Conservation (phyloP, 1,284 basidiomycete genomes). For the Gomphus bonarii region DNA sequence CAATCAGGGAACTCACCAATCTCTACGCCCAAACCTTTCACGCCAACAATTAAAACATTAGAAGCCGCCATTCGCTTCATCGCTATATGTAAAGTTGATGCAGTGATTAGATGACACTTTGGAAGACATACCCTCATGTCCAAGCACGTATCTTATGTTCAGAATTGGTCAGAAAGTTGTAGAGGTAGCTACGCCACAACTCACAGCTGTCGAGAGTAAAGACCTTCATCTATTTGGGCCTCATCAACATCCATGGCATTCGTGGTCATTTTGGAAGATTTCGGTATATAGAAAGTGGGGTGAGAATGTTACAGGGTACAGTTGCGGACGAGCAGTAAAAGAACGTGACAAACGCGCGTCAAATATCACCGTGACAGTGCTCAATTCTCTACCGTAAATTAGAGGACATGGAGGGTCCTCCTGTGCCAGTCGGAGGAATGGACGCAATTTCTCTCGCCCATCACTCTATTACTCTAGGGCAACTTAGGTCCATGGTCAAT, state of each 20-base stretch:
- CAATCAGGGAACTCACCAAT: constrained; percentile 57
- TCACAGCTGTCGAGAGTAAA: constrained; percentile 95
- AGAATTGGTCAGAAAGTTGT: constrained; percentile 11
- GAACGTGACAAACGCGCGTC: background rate
- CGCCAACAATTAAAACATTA: constrained; percentile 90
- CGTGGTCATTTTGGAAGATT: constrained; percentile 1
- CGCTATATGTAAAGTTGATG: constrained; percentile 37
- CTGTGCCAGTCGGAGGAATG: constrained; percentile 15
- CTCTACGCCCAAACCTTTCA: constrained; percentile 92
- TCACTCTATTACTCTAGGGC: constrained; percentile 66
- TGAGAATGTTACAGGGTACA: background rate
- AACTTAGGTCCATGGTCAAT: constrained; percentile 65
- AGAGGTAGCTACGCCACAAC: constrained; percentile 23
- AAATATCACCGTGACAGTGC: background rate
- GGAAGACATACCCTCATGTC: constrained; percentile 73
- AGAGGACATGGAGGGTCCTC: constrained; percentile 2
- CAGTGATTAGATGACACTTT: background rate
- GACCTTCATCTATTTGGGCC: constrained; percentile 78
- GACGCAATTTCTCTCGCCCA: constrained; percentile 62
- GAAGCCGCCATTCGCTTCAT: constrained; percentile 99
- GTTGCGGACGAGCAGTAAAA: background rate
- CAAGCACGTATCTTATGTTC: constrained; percentile 76
- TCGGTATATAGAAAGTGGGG: background rate
- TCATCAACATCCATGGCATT: constrained; percentile 75
- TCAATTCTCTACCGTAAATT: background rate